Conservation (phyloP, 768 basidiomycete species). For the Podaxis mareebaensis region DNA sequence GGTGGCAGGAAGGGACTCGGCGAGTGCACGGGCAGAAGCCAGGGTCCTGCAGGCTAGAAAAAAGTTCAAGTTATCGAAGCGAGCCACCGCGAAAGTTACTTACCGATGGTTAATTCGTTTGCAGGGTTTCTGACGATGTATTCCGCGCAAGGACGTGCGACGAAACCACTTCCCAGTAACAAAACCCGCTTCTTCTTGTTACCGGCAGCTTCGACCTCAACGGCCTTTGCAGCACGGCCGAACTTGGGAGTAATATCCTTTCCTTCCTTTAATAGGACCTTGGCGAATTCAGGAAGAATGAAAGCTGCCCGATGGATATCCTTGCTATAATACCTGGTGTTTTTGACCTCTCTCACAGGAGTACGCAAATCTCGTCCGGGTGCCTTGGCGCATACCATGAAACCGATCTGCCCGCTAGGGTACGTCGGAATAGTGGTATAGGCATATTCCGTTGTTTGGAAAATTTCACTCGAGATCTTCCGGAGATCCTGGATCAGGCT, state of each 20-base stretch:
- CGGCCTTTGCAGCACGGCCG: constrained; percentile 56
- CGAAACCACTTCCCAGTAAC: constrained; percentile 92
- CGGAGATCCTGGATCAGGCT: constrained; percentile 79
- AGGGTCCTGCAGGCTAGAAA: constrained; percentile 84
- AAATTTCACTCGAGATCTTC: constrained; percentile 67
- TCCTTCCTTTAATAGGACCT: constrained; percentile 70
- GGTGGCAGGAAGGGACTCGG: constrained; percentile 65
- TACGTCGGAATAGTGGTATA: constrained; percentile 98
- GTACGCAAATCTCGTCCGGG: constrained; percentile 65
- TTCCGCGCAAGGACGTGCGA: constrained; percentile 95
- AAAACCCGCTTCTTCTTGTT: constrained; percentile 70
- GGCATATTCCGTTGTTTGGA: constrained; percentile 85
- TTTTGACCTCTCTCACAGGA: constrained; percentile 69
- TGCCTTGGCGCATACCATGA: constrained; percentile 86
- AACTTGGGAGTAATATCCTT: constrained; percentile 74
- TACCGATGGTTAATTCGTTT: constrained; percentile 86
- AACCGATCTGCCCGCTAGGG: constrained; percentile 97
- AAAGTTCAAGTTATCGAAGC: background rate
- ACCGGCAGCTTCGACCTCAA: constrained; percentile 23
- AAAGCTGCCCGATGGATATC: constrained; percentile 82
- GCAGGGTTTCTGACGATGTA: constrained; percentile 81
- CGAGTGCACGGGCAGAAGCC: constrained; percentile 68
- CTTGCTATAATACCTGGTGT: constrained; percentile 84
- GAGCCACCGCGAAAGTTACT: constrained; percentile 21
- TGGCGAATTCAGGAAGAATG: constrained; percentile 90